These are phyloP conservation scores for Sequoia sempervirens DNA, from an alignment of 75 land plant species.

Conservation along the genomic window DNA sequence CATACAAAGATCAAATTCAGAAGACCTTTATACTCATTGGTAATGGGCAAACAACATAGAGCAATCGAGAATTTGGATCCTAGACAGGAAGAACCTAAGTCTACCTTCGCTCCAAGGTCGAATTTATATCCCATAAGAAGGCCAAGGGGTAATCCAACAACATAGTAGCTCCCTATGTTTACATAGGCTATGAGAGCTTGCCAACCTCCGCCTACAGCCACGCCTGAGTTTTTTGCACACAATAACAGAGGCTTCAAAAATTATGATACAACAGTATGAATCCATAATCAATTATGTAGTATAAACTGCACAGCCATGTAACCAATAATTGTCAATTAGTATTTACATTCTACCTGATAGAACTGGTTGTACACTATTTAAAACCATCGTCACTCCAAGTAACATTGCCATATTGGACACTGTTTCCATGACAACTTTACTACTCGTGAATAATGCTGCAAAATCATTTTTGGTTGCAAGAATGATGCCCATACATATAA, in stretches of 20 bases:
- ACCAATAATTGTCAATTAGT: no score
- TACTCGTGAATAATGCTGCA: constrained; percentile 39
- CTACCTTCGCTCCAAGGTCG: background rate
- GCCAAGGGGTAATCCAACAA: constrained; percentile 23
- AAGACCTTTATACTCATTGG: background rate
- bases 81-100: background rate
- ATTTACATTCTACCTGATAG: constrained; percentile 47
- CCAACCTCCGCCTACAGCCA: constrained; percentile 23
- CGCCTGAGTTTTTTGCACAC: background rate
- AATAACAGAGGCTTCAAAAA: no score
- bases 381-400: constrained; percentile 58
- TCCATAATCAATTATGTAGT: no score
- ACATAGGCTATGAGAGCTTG: constrained; percentile 5
- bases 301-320: no score
- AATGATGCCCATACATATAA: constrained; percentile 32
- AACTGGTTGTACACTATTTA: constrained; percentile 69
- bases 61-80: background rate
- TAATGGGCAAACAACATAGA: background rate
- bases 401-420: constrained; percentile 41
- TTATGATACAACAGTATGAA: no score
- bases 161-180: constrained; percentile 9
- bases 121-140: constrained; percentile 4
- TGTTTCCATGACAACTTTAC: constrained; percentile 24
- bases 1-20: background rate
- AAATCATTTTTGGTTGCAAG: constrained; percentile 31